Percentiles rank a stretch among this genome's conserved stretches.
Conservation (phyloP, 768 basidiomycete species). For the Pleurotus ostreatus region DNA sequence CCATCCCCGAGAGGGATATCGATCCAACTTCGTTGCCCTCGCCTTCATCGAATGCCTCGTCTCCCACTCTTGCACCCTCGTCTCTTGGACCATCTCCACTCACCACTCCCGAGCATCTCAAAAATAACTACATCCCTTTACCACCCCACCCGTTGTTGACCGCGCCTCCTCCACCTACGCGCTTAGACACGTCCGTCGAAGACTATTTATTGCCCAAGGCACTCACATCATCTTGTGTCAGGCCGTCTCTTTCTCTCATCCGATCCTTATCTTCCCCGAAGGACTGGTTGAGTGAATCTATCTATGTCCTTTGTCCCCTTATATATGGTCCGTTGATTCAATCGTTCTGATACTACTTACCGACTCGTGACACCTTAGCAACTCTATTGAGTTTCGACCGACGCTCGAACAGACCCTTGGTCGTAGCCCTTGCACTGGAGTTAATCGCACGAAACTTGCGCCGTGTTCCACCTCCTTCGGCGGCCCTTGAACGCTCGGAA, state of each 20-base stretch:
- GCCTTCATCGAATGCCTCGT: conserved; percentile 45
- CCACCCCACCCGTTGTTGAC: conserved; percentile 57
- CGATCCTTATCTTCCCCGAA: conserved; percentile 54
- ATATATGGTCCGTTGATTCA: conserved; percentile 57
- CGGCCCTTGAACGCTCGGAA: conserved; percentile 66
- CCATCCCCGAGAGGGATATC: conserved; percentile 84
- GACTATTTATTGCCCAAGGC: conserved; percentile 84
- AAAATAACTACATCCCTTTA: conserved; percentile 71
- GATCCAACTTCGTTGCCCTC: conserved; percentile 65
- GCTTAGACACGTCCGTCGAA: conserved; percentile 59
- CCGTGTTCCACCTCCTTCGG: conserved; percentile 56
- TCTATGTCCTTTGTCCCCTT: conserved; percentile 73
- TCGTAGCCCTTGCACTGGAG: conserved; percentile 64
- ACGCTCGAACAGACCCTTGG: conserved; percentile 57
- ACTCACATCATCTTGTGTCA: conserved; percentile 67
- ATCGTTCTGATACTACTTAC: conserved; percentile 10
- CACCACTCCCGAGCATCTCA: conserved; percentile 73
- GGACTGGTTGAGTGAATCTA: conserved; percentile 71
- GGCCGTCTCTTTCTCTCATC: conserved; percentile 64
- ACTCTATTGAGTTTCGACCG: conserved; percentile 42
- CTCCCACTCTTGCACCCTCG: conserved; percentile 59
- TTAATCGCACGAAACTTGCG: conserved; percentile 74
- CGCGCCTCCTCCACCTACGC: conserved; percentile 43
- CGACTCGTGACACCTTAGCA: conserved; percentile 21
- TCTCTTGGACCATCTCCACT: conserved; percentile 53